phyloP scores from a whole-genome alignment of 2,329 filamentous ascomycete genomes.

The Elsinoe ampelina region DNA sequence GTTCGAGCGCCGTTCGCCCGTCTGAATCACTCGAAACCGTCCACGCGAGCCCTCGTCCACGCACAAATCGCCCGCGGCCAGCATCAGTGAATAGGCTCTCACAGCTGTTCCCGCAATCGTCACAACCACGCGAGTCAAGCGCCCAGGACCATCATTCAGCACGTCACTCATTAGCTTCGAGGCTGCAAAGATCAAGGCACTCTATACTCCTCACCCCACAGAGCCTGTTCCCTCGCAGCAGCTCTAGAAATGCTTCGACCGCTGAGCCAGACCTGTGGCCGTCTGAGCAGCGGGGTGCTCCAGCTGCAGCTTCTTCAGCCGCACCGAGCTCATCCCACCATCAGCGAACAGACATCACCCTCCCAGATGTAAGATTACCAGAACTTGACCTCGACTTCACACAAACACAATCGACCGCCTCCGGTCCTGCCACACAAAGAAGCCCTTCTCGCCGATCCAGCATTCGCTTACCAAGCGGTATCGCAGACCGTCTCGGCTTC shows the following conservation, averaged over 20 bases:
- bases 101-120: constrained; percentile 18
- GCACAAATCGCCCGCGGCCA: constrained; percentile 22
- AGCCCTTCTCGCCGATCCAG: constrained; percentile 14
- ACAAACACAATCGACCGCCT: constrained; percentile 22
- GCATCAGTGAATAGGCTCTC: constrained; percentile 24
- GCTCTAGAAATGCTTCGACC: background rate
- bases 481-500: constrained; percentile 23
- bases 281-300: constrained; percentile 1
- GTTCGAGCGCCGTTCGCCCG: constrained; percentile 12
- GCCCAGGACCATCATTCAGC: constrained; percentile 4
- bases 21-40: constrained; percentile 6
- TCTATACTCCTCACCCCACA: background rate
- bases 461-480: constrained; percentile 18
- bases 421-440: constrained; percentile 16
- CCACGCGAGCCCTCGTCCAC: background rate
- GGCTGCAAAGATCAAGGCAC: constrained; percentile 5
- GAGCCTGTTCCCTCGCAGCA: background rate
- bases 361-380: constrained; percentile 21
- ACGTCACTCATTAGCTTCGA: background rate
- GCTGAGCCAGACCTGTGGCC: constrained; percentile 2
- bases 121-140: background rate
- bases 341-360: constrained; percentile 4
- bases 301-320: background rate
- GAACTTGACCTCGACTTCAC: constrained; percentile 33
- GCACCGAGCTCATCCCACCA: background rate